Base-by-base conservation (phyloP, 2,329 filamentous ascomycete species). In the Sarocladium oryzae region DNA sequence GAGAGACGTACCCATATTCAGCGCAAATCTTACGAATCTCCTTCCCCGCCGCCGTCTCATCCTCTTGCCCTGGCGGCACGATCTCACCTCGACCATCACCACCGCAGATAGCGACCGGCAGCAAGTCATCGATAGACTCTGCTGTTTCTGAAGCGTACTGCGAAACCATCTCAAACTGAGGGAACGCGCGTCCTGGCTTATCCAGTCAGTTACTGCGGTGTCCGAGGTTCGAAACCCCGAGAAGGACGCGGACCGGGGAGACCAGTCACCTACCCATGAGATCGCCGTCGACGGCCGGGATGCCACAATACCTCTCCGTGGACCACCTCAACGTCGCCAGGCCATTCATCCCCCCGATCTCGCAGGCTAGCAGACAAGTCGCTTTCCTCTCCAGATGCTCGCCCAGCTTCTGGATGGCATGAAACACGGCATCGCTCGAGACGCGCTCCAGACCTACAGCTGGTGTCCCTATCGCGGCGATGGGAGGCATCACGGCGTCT, bases 331-430 rank as follows among this genome's bases (percentile, higher is more conserved):
- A 68, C 8, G 76, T 74, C 55, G 81, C 75, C 5, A 85, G 67
- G 1, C 82, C 82, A 56, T 86, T 86, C 4, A 75, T 75, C 6
- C 84, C 83, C 15, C 84, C 84, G 50, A 86, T 83, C 58, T 86
- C 83, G 11, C 85, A 63, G 1, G 79, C 74, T 54, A 86, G 79
- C 54, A 85, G 76, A 35, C n/a, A n/a, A 5, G 37, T 41, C n/a
- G 37, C 37, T 20, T 41, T 41, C 6, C 8, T 21, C 4, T 20
- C 37, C 60, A 84, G 80, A 56, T 81, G 73, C 11, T 77, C 78
- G 1, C 73, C 70, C 0, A 83, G 70, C 57, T 81, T 80, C 64
- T 85, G 81, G 52, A 82, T 78, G 1, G 72, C 72, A 23, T 41
- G 37, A 23, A 21, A 41, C 37, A 41, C 37, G 4, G 37, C 37